A percentile compares a stretch with the other conserved stretches of the same genome.
phyloP scores from a whole-genome alignment of 2,329 filamentous ascomycete species.

The Albophoma yamanashiensis region DNA sequence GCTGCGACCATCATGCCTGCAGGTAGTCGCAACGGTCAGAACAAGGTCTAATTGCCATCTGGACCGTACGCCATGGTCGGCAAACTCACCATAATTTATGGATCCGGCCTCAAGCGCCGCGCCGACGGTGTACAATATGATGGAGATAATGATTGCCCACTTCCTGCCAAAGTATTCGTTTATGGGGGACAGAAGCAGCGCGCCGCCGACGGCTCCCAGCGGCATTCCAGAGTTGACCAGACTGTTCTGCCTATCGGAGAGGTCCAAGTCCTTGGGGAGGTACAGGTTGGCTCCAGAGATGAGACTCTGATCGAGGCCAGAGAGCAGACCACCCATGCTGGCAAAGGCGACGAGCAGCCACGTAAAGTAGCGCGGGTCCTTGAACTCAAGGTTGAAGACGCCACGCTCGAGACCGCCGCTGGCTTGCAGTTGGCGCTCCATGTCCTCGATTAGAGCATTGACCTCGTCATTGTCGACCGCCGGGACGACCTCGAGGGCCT shows the following conservation, averaged over 20 bases:
- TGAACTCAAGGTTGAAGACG: slow-evolving; percentile 46
- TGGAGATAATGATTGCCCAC: slow-evolving; percentile 59
- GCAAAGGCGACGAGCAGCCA: slow-evolving; percentile 59
- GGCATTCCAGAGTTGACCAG: slow-evolving; percentile 63
- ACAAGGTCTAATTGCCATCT: neutral
- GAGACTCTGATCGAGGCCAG: slow-evolving; percentile 61
- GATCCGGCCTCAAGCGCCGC: slow-evolving; percentile 57
- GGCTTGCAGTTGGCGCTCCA: slow-evolving; percentile 28
- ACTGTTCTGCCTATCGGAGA: slow-evolving; percentile 47
- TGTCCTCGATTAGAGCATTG: slow-evolving; percentile 26
- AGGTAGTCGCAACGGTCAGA: neutral
- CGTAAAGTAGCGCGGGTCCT: slow-evolving; percentile 54
- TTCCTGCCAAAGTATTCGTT: slow-evolving; percentile 60
- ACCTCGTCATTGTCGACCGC: slow-evolving; percentile 24
- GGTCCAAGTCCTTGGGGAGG: slow-evolving; percentile 46
- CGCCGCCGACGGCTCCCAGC: slow-evolving; percentile 60
- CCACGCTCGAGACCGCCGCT: slow-evolving; percentile 20
- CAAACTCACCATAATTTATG: slow-evolving; percentile 44
- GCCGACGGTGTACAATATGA: slow-evolving; percentile 59
- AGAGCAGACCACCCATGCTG: slow-evolving; percentile 65
- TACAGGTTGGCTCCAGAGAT: slow-evolving; percentile 63
- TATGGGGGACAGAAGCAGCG: slow-evolving; percentile 52
- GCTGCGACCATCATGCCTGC: slow-evolving; percentile 55
- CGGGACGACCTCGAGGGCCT: slow-evolving; percentile 25
- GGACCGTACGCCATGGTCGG: neutral